Base-by-base conservation (phyloP, 2,329 filamentous ascomycete species). In the Cercospora sp. region DNA sequence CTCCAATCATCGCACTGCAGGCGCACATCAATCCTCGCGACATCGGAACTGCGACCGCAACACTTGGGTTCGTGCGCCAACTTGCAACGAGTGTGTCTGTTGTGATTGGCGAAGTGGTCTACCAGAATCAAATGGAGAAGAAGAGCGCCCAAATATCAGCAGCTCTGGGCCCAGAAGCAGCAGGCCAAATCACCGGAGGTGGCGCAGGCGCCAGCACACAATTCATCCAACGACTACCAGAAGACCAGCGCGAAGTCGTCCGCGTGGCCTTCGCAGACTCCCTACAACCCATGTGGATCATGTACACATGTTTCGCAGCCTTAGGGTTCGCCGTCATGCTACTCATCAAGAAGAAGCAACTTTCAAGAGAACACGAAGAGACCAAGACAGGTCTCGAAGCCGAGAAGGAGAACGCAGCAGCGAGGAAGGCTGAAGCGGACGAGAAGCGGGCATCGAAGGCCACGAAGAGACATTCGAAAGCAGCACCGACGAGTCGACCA, bases 51-150 rank as follows among this genome's bases (percentile, higher is more conserved):
- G 89, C 87, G 0, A 91, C 89, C 0, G 85, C 89, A 0, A 89
- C 88, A 1, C 89, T 91, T 70, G 83, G 86, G 8, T 91, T 91
- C 75, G 83, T 89, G 7, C 87, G 91, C 20, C 90, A 91, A 72
- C 81, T 93, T 3, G 89, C 88, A 9, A 91, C 88, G 0, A 85
- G 88, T 2, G 85, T 89, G 20, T 89, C 88, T 0, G 85, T 93
- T 63, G 90, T 92, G 1, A 83, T 93, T 45, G 91, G 91, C 26
- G 88, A 90, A n/a, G 90, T 92, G 57, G 85, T 94, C 42, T 93
- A 94, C 80, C 89, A 92, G 79, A 93, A 94, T 76, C 81, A 85
- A 67, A 91, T 93, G 88, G 80, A 87, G 70, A 82, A 81, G 58
- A 85, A 87, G 72, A 81, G 84, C 30, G 74, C 80, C 3, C 74